A percentile compares a stretch with the other conserved stretches of the same genome.
Evolutionary conservation across 129 eudicot species (phyloP).

Genomic region (Pittosporum tobira): DNA sequence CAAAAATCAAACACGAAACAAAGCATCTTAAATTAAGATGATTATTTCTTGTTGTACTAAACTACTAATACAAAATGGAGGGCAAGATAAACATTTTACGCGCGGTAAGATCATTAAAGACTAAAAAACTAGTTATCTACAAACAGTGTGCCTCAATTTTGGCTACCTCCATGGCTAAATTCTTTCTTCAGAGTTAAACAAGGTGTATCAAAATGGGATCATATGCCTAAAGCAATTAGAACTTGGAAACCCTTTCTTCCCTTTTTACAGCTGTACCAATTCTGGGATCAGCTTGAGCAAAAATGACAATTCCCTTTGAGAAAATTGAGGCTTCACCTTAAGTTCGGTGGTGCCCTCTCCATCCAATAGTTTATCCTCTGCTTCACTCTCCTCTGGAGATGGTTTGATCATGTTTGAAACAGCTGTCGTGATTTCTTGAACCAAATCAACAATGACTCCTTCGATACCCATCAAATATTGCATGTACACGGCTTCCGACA

Average conservation of each 20-base stretch:
- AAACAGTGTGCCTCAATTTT: no score
- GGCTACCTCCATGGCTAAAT: not conserved
- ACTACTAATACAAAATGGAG: constrained; percentile 5
- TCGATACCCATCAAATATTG: constrained; percentile 76
- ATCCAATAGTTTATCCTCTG: not conserved
- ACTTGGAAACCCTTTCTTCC: no score
- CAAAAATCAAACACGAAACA: not conserved
- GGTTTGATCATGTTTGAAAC: constrained; percentile 33
- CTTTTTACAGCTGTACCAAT: constrained; percentile 36
- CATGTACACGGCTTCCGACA: constrained; percentile 62
- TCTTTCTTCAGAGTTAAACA: no score
- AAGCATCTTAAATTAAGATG: not conserved
- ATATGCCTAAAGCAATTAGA: not conserved
- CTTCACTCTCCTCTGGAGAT: constrained; percentile 14
- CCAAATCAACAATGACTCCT: constrained; percentile 82
- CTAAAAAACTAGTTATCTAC: no score
- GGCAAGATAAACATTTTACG: not conserved
- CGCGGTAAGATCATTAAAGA: no score
- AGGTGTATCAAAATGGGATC: not conserved
- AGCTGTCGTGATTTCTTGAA: constrained; percentile 49
- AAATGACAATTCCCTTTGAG: constrained; percentile 39
- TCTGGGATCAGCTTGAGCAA: constrained; percentile 56
- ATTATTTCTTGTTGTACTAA: not conserved
- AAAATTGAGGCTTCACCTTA: constrained; percentile 23
- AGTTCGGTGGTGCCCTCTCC: constrained; percentile 11